These are phyloP conservation scores for Candida multigemmis DNA, from an alignment of 805 yeast species.

Conservation along the genomic window DNA sequence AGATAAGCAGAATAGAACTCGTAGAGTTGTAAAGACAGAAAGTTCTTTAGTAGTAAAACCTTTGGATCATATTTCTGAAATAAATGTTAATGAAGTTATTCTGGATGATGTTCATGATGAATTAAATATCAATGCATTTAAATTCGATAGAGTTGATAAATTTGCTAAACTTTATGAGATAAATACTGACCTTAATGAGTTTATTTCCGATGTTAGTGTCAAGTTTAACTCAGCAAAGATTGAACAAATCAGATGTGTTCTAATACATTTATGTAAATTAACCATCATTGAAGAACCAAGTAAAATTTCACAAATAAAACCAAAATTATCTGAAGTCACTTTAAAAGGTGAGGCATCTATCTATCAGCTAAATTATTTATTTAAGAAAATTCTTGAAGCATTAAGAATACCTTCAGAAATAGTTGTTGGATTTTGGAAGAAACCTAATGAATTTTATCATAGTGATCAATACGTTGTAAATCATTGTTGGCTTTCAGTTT, in stretches of 20 bases:
- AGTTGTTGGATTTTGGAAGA: conserved; percentile 75
- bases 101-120: conserved; percentile 7
- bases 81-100: conserved; percentile 29
- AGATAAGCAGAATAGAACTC: conserved; percentile 65
- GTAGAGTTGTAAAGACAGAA: conserved; percentile 38
- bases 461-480: conserved; percentile 48
- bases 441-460: conserved; percentile 55
- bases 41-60: conserved; percentile 32
- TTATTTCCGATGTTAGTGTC: conserved; percentile 31
- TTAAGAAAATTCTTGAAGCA: conserved; percentile 61
- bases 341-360: conserved; percentile 47
- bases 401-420: conserved; percentile 68
- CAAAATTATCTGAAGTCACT: conserved; percentile 35
- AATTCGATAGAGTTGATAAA: conserved; percentile 17
- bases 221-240: conserved; percentile 32
- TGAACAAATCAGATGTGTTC: conserved; percentile 49
- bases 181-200: conserved; percentile 26
- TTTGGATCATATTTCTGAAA: conserved; percentile 30
- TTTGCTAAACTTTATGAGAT: conserved; percentile 21
- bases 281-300: conserved; percentile 29
- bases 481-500: conserved; percentile 84
- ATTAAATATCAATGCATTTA: conserved; percentile 7
- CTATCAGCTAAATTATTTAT: conserved; percentile 69
- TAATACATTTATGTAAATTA: conserved; percentile 65
- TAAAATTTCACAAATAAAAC: conserved; percentile 27